Conservation (phyloP, 2,329 filamentous ascomycete species). For the Exophiala aquamarina region DNA sequence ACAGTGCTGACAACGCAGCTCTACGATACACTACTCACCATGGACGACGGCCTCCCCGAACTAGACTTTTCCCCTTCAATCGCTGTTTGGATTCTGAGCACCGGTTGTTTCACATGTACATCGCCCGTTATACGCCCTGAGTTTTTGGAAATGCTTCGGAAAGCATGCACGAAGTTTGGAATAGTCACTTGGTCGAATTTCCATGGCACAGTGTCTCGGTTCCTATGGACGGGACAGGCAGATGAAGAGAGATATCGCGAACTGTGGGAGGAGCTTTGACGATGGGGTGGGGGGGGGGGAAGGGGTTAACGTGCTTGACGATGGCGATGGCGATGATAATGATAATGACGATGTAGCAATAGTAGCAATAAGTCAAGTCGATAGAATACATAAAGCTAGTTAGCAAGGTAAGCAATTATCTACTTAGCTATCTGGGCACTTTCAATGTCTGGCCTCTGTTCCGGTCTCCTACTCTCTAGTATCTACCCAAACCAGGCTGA, state of each 20-base stretch:
- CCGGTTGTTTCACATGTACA: conserved; percentile 1
- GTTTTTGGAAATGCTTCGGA: conserved; percentile 12
- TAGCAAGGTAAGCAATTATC: too few species aligned
- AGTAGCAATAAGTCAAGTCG: too few species aligned
- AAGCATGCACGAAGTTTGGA: conserved; percentile 12
- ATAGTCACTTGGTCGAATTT: conserved; percentile 6
- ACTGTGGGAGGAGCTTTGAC: conserved; percentile 9
- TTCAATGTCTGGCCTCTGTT: too few species aligned
- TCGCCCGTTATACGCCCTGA: neutral
- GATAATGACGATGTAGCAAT: too few species aligned
- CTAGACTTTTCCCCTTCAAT: conserved; percentile 16
- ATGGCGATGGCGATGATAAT: too few species aligned
- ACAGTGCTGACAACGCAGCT: conserved; percentile 12
- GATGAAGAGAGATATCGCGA: conserved; percentile 12
- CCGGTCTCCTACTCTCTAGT: too few species aligned
- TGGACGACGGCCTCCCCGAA: conserved; percentile 14
- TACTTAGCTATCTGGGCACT: too few species aligned
- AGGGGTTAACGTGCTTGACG: too few species aligned
- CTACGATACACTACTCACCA: conserved; percentile 10
- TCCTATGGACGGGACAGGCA: conserved; percentile 17
- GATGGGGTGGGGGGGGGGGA: too few species aligned
- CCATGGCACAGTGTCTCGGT: conserved; percentile 6
- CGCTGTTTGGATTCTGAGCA: conserved; percentile 16
- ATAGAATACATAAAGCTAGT: too few species aligned
- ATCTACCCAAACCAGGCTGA: too few species aligned